Conservation (phyloP, 495 filamentous ascomycete species). For the Aspergillus steynii region DNA sequence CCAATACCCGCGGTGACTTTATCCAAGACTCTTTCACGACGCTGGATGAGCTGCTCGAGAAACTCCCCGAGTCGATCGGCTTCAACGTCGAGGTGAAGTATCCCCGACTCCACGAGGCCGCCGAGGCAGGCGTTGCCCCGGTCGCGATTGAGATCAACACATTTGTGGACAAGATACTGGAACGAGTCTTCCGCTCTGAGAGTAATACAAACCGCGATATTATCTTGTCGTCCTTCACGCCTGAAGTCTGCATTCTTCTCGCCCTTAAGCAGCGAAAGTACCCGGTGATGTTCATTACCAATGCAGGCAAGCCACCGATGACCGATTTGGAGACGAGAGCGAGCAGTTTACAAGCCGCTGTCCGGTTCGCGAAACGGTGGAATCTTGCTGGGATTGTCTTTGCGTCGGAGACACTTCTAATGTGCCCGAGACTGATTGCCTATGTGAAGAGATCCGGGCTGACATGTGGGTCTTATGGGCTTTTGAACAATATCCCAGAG, state of each 20-base stretch:
- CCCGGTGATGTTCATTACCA: constrained; percentile 42
- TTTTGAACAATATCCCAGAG: too few species aligned
- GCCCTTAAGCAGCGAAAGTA: constrained; percentile 38
- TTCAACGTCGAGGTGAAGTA: constrained; percentile 46
- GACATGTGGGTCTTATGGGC: too few species aligned
- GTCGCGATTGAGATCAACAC: constrained; percentile 42
- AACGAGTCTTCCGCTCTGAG: constrained; percentile 20
- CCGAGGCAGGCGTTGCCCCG: constrained; percentile 33
- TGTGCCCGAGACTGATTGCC: constrained; percentile 24
- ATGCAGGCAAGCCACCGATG: constrained; percentile 33
- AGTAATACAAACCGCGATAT: constrained; percentile 27
- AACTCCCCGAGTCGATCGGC: constrained; percentile 30
- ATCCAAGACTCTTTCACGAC: constrained; percentile 40
- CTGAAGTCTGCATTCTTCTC: constrained; percentile 45
- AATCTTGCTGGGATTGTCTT: constrained; percentile 36
- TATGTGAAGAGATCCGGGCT: too few species aligned
- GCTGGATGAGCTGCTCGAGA: constrained; percentile 33
- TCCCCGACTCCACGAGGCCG: constrained; percentile 40
- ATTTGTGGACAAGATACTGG: constrained; percentile 41
- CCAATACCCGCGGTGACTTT: constrained; percentile 35
- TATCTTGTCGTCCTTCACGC: constrained; percentile 43
- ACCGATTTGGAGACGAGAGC: constrained; percentile 29
- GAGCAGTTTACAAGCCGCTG: constrained; percentile 36
- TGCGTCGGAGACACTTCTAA: constrained; percentile 33
- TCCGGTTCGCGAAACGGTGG: constrained; percentile 40